Conservation (phyloP, 345 rosid species). For the Gossypium turneri region DNA sequence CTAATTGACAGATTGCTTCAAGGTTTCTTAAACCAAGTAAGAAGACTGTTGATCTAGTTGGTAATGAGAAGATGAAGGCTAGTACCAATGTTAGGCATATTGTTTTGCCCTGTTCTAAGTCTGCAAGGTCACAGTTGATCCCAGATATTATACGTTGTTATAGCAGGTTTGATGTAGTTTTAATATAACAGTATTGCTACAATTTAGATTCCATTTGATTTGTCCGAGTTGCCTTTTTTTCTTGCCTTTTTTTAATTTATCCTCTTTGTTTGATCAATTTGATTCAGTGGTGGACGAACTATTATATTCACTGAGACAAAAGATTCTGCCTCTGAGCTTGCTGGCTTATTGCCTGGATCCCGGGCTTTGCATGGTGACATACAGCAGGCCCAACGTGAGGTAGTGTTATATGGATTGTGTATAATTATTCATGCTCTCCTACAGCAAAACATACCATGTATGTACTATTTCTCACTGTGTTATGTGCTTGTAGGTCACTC, state of each 20-base stretch:
- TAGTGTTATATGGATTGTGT: constrained; percentile 18
- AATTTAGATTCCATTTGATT: background rate
- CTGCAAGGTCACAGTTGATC: constrained; percentile 74
- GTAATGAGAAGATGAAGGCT: constrained; percentile 97
- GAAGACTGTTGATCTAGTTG: constrained; percentile 96
- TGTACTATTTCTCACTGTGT: constrained; percentile 4
- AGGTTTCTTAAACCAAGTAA: constrained; percentile 68
- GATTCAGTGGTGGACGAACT: constrained; percentile 83
- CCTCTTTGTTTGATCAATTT: constrained; percentile 1
- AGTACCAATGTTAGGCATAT: constrained; percentile 86
- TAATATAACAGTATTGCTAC: background rate
- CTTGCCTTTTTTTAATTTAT: background rate
- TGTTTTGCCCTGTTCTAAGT: constrained; percentile 65
- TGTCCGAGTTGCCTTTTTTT: background rate
- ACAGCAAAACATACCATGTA: background rate
- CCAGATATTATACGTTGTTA: constrained; percentile 92
- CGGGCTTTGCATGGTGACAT: constrained; percentile 93
- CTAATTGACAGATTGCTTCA: constrained; percentile 47
- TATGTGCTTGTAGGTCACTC: constrained; percentile 58
- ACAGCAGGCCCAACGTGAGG: constrained; percentile 92
- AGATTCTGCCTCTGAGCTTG: constrained; percentile 84
- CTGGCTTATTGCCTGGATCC: constrained; percentile 82
- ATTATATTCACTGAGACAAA: constrained; percentile 88
- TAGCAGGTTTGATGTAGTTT: constrained; percentile 51
- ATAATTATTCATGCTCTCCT: background rate